phyloP scores from a whole-genome alignment of 2,329 filamentous ascomycete genomes.

The Pseudogymnoascus sp. region DNA sequence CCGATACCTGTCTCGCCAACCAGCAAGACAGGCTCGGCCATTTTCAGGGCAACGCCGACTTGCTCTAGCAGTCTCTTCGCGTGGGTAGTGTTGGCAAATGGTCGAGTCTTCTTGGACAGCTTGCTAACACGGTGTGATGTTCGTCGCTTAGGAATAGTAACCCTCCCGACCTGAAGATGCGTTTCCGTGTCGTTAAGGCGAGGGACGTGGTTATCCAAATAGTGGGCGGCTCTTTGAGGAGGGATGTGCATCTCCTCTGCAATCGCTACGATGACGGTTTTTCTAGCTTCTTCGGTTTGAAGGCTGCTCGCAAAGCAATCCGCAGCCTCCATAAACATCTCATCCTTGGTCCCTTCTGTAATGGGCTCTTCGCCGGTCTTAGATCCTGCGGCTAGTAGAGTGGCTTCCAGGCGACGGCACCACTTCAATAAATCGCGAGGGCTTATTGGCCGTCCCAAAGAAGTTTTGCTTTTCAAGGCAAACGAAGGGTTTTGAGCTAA shows the following conservation, averaged over 20 bases:
- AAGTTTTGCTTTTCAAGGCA: constrained; percentile 41
- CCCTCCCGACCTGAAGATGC: constrained; percentile 59
- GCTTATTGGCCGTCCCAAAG: constrained; percentile 48
- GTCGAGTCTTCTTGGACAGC: constrained; percentile 47
- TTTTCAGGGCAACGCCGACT: constrained; percentile 72
- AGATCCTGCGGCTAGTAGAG: constrained; percentile 54
- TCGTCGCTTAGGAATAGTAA: constrained; percentile 50
- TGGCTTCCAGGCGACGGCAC: constrained; percentile 67
- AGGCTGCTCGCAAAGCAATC: constrained; percentile 87
- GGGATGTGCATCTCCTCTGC: constrained; percentile 85
- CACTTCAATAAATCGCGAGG: constrained; percentile 84
- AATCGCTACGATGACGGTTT: constrained; percentile 58
- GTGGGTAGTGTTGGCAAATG: constrained; percentile 84
- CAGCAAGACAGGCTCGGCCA: constrained; percentile 82
- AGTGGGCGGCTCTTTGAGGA: constrained; percentile 71
- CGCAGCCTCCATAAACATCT: constrained; percentile 87
- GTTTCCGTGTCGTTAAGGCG: constrained; percentile 55
- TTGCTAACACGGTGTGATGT: constrained; percentile 39
- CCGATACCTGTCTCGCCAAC: constrained; percentile 99
- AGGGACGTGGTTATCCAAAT: constrained; percentile 66
- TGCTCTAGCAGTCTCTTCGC: constrained; percentile 82
- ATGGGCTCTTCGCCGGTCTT: constrained; percentile 64
- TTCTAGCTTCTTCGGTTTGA: constrained; percentile 55
- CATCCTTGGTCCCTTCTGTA: constrained; percentile 64
- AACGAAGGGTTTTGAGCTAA: constrained; percentile 38